Evolutionary conservation across 139 green algal species (phyloP), one percentile per base, ranked within the genome.

Genomic region (Microglena sp.): DNA sequence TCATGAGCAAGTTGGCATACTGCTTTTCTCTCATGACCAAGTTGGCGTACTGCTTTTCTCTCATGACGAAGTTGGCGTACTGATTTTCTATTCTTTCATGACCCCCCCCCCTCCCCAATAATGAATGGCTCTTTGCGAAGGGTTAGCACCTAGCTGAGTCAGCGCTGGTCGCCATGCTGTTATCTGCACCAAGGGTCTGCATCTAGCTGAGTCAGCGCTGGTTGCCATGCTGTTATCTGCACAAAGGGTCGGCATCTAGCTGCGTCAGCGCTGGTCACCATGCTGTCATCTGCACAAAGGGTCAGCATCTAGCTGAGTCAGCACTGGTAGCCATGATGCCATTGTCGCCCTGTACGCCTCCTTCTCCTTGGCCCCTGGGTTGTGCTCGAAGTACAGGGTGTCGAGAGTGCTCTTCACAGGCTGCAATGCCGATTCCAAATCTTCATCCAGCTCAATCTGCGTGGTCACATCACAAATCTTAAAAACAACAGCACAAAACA

Each of bases 301-400:
- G 59, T 82, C 72, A 26, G 84, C 76, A 66, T 96, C 89, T 34
- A 96, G 77, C 73, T 96, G 88, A 66, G 83, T 74, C 18, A 96
- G 77, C 3, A 82, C 69, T 4, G 89, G 90, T 54, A 96, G 63
- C 66, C 84, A 50, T 27, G 71, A 33, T 54, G 77, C 59, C 28
- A 93, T 59, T 7, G n/a, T 8, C 36, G 21, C 35, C 4, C 24
- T 18, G 63, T 62, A 53, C 30, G 22, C 30, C 30, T 5, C 31
- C 22, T 4, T n/a, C 26, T 35, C 35, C 1, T 30, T 2, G 2
- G 57, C 82, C 35, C 74, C 79, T 1, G 87, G 87, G 73, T 95
- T 97, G 65, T 73, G 68, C 11, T 86, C 73, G 8, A 97, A 68
- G 75, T 97, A 97, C 6, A 97, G 45, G 26, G 80, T 90, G 5